Base-by-base conservation (phyloP, 495 filamentous ascomycete genomes). In the Trichoderma erinaceum region DNA sequence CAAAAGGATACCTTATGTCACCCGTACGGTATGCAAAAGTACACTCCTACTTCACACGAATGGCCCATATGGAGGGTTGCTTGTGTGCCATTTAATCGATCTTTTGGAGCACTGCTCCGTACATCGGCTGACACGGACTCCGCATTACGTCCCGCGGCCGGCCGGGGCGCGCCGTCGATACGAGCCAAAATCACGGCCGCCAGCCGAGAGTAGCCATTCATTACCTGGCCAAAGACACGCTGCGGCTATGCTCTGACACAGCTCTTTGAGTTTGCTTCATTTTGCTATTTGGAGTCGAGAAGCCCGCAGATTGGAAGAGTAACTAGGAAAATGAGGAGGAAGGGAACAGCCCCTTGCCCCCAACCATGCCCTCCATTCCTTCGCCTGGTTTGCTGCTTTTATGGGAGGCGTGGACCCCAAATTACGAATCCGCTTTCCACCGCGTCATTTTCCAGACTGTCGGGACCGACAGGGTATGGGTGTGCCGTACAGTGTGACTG, bases 401-500 rank as follows among this genome's bases (percentile, higher is more conserved):
- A 61, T 61, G 21, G 56, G 44, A 48, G 13, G 44, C 44, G 44
- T 48, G 44, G 56, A 13, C 56, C 25, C 56, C 23, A 61, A 32
- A 61, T 61, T 61, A 21, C 56, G 27, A 61, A 32, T 32, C 56
- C 56, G 27, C 56, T 61, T 61, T 32, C 23, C 56, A 61, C 56
- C 56, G 56, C 56, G 56, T 61, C 56, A 61, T 61, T 61, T 61
- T 61, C 56, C 56, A 61, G 56, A 61, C 56, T 61, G 56, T 61
- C 56, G 56, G 56, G 56, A 61, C 56, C 23, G 56, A 61, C 23
- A 25, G 56, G 56, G 25, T n/a, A 61, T 61, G 56, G 23, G 27
- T 61, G 56, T 61, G 13, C 56, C 23, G 56, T 61, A 61, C 56
- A 29, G 56, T 61, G 56, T 21, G 56, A 21, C 27, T 61, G 56